Percentiles rank a stretch among this genome's conserved stretches.
phyloP scores from a whole-genome alignment of 2,329 filamentous ascomycete genomes.

The Botrytis cinerea region DNA sequence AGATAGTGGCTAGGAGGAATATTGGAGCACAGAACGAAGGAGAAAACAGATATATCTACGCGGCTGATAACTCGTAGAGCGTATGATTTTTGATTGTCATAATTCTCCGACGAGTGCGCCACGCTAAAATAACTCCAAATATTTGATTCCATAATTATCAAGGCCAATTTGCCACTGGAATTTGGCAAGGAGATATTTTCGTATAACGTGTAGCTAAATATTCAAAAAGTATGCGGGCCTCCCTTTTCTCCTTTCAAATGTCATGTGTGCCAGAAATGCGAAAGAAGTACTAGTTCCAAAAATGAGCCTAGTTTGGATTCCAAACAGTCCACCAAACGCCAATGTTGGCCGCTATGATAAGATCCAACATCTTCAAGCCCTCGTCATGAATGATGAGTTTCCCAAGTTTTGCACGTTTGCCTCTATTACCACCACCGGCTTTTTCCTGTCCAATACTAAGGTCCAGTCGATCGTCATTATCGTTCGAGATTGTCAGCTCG shows the following conservation, averaged over 20 bases:
- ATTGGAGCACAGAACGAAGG: not conserved
- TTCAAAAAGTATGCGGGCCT: not conserved
- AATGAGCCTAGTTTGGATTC: slow-evolving; percentile 47
- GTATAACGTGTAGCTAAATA: not conserved
- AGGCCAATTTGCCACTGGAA: not conserved
- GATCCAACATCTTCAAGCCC: slow-evolving; percentile 91
- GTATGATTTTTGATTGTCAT: not conserved
- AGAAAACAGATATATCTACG: slow-evolving; percentile 3
- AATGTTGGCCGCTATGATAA: slow-evolving; percentile 88
- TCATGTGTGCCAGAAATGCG: not conserved
- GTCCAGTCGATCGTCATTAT: slow-evolving; percentile 57
- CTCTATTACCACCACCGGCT: slow-evolving; percentile 82
- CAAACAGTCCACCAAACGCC: slow-evolving; percentile 93
- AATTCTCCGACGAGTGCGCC: not conserved
- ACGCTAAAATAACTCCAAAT: not conserved
- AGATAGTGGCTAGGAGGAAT: not conserved
- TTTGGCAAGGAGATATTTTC: not conserved
- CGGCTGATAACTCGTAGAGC: slow-evolving; percentile 9
- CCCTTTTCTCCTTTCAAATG: not conserved
- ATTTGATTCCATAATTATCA: not conserved
- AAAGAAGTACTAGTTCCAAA: not conserved
- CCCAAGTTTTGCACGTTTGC: slow-evolving; percentile 86
- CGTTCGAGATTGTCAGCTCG: slow-evolving; percentile 21
- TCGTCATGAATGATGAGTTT: slow-evolving; percentile 90
- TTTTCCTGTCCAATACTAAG: slow-evolving; percentile 77